Conservation (phyloP, 805 yeast species). For the Cyberlindnera mississippiensis region DNA sequence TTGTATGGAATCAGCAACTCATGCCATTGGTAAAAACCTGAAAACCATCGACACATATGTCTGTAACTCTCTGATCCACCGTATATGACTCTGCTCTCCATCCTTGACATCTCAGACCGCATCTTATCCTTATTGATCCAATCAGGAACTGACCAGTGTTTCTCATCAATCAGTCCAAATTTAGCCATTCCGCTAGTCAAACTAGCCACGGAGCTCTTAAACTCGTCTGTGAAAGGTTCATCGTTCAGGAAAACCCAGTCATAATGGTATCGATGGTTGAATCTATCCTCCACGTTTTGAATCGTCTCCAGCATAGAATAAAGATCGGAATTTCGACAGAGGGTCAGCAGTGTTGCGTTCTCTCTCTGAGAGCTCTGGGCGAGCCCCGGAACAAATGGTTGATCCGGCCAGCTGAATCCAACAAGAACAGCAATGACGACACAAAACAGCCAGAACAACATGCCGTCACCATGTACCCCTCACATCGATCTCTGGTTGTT, state of each 20-base stretch:
- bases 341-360: slow-evolving; percentile 44
- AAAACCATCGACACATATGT: slow-evolving; percentile 87
- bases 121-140: slow-evolving; percentile 76
- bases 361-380: slow-evolving; percentile 10
- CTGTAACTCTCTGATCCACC: slow-evolving; percentile 75
- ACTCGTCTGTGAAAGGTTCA: slow-evolving; percentile 66
- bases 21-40: slow-evolving; percentile 81
- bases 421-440: too few relatives aligned
- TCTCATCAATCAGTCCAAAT: slow-evolving; percentile 69
- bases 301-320: slow-evolving; percentile 49
- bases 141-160: slow-evolving; percentile 86
- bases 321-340: slow-evolving; percentile 59
- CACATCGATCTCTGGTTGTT: too few relatives aligned
- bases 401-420: too few relatives aligned
- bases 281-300: slow-evolving; percentile 34
- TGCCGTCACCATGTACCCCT: too few relatives aligned
- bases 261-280: slow-evolving; percentile 60
- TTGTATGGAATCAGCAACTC: slow-evolving; percentile 62
- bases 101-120: slow-evolving; percentile 50
- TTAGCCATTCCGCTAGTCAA: slow-evolving; percentile 63
- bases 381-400: too few relatives aligned
- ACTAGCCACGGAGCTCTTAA: slow-evolving; percentile 48
- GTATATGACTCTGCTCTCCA: slow-evolving; percentile 57
- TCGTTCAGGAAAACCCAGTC: slow-evolving; percentile 94
- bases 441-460: too few relatives aligned